A percentile compares a stretch with the other conserved stretches of the same genome.
Evolutionary conservation across 1,139 yeast species (phyloP).

Genomic region (Blastobotrys malaysiensis): DNA sequence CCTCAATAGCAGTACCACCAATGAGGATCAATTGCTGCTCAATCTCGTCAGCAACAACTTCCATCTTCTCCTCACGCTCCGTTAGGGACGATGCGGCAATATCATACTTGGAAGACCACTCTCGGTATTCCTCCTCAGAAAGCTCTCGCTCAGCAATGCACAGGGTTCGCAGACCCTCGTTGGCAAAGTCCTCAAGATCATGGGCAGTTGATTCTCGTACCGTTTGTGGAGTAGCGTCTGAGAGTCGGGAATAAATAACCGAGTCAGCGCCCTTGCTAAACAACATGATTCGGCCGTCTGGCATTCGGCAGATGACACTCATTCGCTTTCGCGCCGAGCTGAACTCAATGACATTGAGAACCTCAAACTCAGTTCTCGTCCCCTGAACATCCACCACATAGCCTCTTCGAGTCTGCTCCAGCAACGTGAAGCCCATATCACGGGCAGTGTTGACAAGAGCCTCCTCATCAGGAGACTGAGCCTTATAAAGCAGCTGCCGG

Average conservation of each 20-base stretch:
- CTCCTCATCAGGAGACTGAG: slow-evolving; percentile 98
- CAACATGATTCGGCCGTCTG: slow-evolving; percentile 44
- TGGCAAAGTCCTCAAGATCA: slow-evolving; percentile 89
- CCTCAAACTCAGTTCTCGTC: slow-evolving; percentile 55
- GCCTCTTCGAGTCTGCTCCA: slow-evolving; percentile 66
- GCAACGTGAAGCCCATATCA: slow-evolving; percentile 80
- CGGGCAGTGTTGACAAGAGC: slow-evolving; percentile 91
- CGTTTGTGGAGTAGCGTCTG: slow-evolving; percentile 47
- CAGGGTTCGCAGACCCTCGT: slow-evolving; percentile 90
- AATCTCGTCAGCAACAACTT: slow-evolving; percentile 69
- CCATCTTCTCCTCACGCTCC: slow-evolving; percentile 74
- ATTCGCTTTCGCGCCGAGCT: slow-evolving; percentile 92
- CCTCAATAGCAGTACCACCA: slow-evolving; percentile 98
- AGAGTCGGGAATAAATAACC: slow-evolving; percentile 72
- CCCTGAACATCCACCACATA: slow-evolving; percentile 73
- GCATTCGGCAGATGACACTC: slow-evolving; percentile 79
- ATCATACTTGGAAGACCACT: slow-evolving; percentile 67
- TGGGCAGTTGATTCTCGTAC: slow-evolving; percentile 64
- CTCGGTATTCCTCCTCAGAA: slow-evolving; percentile 51
- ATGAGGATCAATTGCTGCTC: slow-evolving; percentile 67
- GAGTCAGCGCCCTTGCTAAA: slow-evolving; percentile 95
- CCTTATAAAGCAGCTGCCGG: slow-evolving; percentile 59
- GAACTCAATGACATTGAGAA: slow-evolving; percentile 72
- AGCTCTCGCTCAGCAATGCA: slow-evolving; percentile 84
- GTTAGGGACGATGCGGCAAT: slow-evolving; percentile 68